Base-by-base conservation (phyloP, 371 early-diverging fungal genomes). In the Funneliformis caledonium region DNA sequence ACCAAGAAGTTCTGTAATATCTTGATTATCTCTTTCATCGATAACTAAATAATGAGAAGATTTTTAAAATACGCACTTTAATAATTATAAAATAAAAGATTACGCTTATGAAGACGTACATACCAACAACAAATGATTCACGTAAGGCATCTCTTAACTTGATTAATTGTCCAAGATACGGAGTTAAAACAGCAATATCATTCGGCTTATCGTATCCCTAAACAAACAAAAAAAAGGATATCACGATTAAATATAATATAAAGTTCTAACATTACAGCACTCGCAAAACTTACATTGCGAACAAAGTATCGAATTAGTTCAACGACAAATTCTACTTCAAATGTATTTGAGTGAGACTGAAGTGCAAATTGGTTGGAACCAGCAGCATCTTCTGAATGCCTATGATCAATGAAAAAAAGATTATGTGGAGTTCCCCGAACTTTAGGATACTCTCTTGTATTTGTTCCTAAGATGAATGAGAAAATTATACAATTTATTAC, bases 161-260 rank as follows among this genome's bases (percentile, higher is more conserved):
- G 11, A 88, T 82, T 9, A 89, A 82, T 67, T 90, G 90, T 12
- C 89, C 89, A 0, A 88, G 82, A 45, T 90, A 90, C 0, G 87
- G 87, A 0, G 91, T 89, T 70, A 92, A 69, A 56, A 92, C 82
- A 14, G 91, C 90, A 81, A 91, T 87, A 37, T 92, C 90, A 7
- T 83, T 82, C 7, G 86, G 85, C 56, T 84, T 60, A 26, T 85
- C 82, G 65, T 87, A 87, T 5, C 92, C 92, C 74, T 92, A 79
- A 76, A 91, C 81, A n/a, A 91, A 80, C 68, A 89, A 85, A 6
- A 56, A 56, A 56, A 6, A 0, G 6, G 4, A 56, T 19, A 19
- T 56, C 19, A 56, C 19, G 19, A 56, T n/a, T 11, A 37, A 37
- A 37, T 56, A 26, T 26, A 26, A 26, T 26, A 26, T 56, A 19